Conservation (phyloP, 1,284 basidiomycete genomes). For the Pisolithus thermaeus region DNA sequence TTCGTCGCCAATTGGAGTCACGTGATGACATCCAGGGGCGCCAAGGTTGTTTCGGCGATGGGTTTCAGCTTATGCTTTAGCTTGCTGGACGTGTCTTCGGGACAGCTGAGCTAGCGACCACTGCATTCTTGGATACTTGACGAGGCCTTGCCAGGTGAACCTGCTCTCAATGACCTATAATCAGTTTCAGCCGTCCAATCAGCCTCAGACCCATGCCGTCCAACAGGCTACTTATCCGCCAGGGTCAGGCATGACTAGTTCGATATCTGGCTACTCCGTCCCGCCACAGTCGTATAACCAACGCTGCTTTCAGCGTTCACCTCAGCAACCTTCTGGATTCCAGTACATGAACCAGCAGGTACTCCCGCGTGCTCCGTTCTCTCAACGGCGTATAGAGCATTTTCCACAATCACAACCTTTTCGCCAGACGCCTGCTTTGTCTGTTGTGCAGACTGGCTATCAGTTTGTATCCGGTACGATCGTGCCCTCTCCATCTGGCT, state of each 20-base stretch:
- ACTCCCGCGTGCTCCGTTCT: not conserved
- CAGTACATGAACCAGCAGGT: conserved; percentile 13
- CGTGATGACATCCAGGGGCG: not conserved
- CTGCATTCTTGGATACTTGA: not conserved
- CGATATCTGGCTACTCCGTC: not conserved
- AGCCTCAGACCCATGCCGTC: conserved; percentile 6
- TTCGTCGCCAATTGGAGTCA: not conserved
- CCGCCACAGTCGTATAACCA: conserved; percentile 6
- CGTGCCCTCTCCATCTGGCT: not conserved
- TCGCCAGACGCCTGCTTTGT: conserved; percentile 1
- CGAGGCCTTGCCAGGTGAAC: not conserved
- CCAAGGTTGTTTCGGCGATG: not conserved
- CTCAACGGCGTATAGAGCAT: conserved; percentile 1
- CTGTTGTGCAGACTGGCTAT: not conserved
- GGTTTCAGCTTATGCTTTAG: not conserved
- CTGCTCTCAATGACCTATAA: conserved; percentile 1
- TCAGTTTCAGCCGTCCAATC: conserved; percentile 16
- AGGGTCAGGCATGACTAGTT: not conserved
- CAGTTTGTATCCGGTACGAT: not conserved
- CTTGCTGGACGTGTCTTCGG: not conserved
- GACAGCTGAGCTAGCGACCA: not conserved
- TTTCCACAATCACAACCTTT: conserved; percentile 4
- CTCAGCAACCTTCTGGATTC: conserved; percentile 16
- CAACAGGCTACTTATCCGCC: conserved; percentile 1
- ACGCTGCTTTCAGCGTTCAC: conserved; percentile 2